A percentile compares a stretch with the other conserved stretches of the same genome.
phyloP scores from a whole-genome alignment of 2,329 filamentous ascomycete genomes.

The Cladophialophora bantiana region DNA sequence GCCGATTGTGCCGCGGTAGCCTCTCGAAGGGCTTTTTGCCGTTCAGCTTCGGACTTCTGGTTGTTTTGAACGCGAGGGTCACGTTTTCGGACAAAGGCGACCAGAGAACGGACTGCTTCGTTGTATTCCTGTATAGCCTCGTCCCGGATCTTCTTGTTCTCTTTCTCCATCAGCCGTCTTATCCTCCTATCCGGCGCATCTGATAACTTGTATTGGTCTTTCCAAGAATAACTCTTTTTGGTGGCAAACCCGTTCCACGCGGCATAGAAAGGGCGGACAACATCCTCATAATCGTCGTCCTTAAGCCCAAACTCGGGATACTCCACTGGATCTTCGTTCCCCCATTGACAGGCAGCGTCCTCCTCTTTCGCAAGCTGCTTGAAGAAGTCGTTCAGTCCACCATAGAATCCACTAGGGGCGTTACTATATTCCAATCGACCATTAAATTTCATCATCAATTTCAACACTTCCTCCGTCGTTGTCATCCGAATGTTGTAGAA shows the following conservation, averaged over 20 bases:
- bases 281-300: conserved; percentile 75
- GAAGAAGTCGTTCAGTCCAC: conserved; percentile 77
- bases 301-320: conserved; percentile 86
- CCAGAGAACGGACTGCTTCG: conserved; percentile 83
- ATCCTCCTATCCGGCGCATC: conserved; percentile 87
- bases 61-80: conserved; percentile 85
- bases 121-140: conserved; percentile 88
- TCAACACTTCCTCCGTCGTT: conserved; percentile 78
- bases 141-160: conserved; percentile 84
- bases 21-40: conserved; percentile 77
- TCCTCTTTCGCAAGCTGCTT: conserved; percentile 82
- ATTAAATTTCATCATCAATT: conserved; percentile 81
- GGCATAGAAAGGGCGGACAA: conserved; percentile 81
- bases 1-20: conserved; percentile 85
- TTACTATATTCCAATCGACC: conserved; percentile 80
- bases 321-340: conserved; percentile 64
- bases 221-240: conserved; percentile 86
- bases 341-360: conserved; percentile 73
- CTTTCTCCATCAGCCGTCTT: conserved; percentile 89
- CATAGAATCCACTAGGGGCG: conserved; percentile 82
- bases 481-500: conserved; percentile 77
- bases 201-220: conserved; percentile 79
- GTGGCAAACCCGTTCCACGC: conserved; percentile 84
- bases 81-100: conserved; percentile 87
- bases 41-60: conserved; percentile 77